phyloP scores from a whole-genome alignment of 2,329 filamentous ascomycete species.

The Fusarium pilosicola region DNA sequence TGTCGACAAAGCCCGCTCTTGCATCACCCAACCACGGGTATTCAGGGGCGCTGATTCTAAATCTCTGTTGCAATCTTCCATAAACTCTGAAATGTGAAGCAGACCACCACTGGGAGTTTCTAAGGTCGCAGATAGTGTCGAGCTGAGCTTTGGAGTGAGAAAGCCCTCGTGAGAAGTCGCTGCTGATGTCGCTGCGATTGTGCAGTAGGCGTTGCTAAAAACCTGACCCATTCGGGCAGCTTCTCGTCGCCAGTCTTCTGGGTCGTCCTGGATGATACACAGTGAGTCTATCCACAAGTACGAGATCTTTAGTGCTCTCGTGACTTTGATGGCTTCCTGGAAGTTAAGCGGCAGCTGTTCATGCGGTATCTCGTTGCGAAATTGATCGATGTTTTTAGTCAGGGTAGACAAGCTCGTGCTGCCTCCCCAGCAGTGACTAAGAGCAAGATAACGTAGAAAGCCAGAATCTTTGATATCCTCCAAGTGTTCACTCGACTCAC shows the following conservation, averaged over 20 bases:
- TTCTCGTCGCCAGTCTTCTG: slow-evolving; percentile 1
- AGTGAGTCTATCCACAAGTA: slow-evolving; percentile 19
- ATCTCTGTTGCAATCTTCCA: background rate
- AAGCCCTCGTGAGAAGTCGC: background rate
- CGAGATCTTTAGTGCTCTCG: background rate
- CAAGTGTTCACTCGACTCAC: background rate
- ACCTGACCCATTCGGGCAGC: background rate
- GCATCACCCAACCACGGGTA: slow-evolving; percentile 17
- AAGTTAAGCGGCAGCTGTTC: background rate
- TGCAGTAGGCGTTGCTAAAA: slow-evolving; percentile 4
- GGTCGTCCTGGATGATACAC: background rate
- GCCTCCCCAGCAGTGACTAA: slow-evolving; percentile 19
- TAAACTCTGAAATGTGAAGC: background rate
- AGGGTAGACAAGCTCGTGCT: background rate
- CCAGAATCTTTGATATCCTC: background rate
- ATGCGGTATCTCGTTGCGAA: background rate
- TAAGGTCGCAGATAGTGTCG: background rate
- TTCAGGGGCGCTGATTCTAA: slow-evolving; percentile 35
- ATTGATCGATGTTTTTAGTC: background rate
- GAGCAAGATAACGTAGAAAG: background rate
- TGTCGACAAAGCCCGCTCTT: slow-evolving; percentile 1
- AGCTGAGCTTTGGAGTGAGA: background rate
- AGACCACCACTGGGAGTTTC: background rate
- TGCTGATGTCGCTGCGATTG: slow-evolving; percentile 4
- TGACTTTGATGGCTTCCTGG: slow-evolving; percentile 8